These are phyloP conservation scores for Leccinum uliginosum DNA, from an alignment of 768 basidiomycete genomes.

Conservation along the genomic window DNA sequence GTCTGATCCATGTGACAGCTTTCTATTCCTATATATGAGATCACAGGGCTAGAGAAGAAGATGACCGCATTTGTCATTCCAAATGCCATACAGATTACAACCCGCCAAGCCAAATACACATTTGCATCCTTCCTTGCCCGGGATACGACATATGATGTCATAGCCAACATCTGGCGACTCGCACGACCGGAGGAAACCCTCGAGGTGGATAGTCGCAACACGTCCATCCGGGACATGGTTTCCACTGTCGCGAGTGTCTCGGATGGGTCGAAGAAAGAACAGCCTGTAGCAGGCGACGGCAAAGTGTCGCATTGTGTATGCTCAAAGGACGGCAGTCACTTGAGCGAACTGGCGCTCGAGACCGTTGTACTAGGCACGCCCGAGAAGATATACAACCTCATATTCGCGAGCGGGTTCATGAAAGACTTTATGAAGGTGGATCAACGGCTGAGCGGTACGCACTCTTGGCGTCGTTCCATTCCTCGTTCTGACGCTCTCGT, in stretches of 20 bases:
- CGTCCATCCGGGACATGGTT: slow-evolving; percentile 17
- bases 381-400: slow-evolving; percentile 91
- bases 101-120: slow-evolving; percentile 78
- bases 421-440: slow-evolving; percentile 90
- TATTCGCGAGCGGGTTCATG: slow-evolving; percentile 94
- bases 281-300: slow-evolving; percentile 18
- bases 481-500: background rate
- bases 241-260: slow-evolving; percentile 17
- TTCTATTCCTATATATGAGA: slow-evolving; percentile 83
- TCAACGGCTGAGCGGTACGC: slow-evolving; percentile 83
- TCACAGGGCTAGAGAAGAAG: slow-evolving; percentile 85
- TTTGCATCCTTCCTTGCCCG: slow-evolving; percentile 96
- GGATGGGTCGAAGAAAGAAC: slow-evolving; percentile 10
- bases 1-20: slow-evolving; percentile 45
- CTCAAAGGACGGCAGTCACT: slow-evolving; percentile 65
- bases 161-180: slow-evolving; percentile 92
- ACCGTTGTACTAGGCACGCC: slow-evolving; percentile 83
- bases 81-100: slow-evolving; percentile 90
- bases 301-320: slow-evolving; percentile 75
- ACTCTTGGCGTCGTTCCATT: no score
- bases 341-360: slow-evolving; percentile 71
- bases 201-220: slow-evolving; percentile 19
- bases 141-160: slow-evolving; percentile 94
- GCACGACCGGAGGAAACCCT: slow-evolving; percentile 63
- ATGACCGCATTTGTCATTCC: slow-evolving; percentile 99